These are phyloP conservation scores for Penicillium taxi DNA, from an alignment of 495 filamentous ascomycete genomes.

Conservation along the genomic window DNA sequence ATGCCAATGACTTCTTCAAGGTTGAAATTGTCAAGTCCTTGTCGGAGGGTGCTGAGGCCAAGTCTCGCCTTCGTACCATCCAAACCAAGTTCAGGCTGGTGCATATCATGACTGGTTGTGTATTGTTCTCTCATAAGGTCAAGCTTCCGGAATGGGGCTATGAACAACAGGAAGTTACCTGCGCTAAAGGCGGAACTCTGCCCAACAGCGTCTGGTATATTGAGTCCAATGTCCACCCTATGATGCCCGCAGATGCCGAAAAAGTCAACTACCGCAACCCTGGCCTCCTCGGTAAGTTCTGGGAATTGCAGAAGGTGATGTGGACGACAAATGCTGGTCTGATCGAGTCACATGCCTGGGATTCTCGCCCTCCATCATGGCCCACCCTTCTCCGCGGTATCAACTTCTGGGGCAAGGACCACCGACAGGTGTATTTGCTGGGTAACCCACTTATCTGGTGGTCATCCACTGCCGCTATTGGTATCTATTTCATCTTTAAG, in stretches of 20 bases:
- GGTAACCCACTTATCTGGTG: constrained; percentile 97
- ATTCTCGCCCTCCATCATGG: constrained; percentile 91
- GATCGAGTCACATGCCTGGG: constrained; percentile 95
- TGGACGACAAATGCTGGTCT: constrained; percentile 97
- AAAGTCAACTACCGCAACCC: constrained; percentile 93
- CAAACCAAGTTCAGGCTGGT: constrained; percentile 93
- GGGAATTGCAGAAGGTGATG: constrained; percentile 99
- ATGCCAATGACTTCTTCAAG: constrained; percentile 93
- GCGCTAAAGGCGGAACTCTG: constrained; percentile 82
- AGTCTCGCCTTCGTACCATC: constrained; percentile 83
- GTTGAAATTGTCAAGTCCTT: constrained; percentile 88
- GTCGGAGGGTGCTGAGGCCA: constrained; percentile 72
- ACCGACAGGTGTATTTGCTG: constrained; percentile 92
- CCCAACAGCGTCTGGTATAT: constrained; percentile 97
- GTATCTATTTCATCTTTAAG: constrained; percentile 74
- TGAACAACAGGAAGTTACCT: constrained; percentile 97
- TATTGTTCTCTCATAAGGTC: constrained; percentile 95
- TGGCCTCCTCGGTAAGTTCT: constrained; percentile 97
- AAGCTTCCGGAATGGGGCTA: constrained; percentile 96
- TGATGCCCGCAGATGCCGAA: constrained; percentile 64
- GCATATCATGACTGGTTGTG: constrained; percentile 94
- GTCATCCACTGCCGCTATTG: constrained; percentile 74
- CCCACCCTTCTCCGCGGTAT: constrained; percentile 89
- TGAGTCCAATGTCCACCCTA: constrained; percentile 78
- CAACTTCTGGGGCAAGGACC: constrained; percentile 96